Conservation (phyloP, 768 basidiomycete genomes). For the Panaeolus cyanescens region DNA sequence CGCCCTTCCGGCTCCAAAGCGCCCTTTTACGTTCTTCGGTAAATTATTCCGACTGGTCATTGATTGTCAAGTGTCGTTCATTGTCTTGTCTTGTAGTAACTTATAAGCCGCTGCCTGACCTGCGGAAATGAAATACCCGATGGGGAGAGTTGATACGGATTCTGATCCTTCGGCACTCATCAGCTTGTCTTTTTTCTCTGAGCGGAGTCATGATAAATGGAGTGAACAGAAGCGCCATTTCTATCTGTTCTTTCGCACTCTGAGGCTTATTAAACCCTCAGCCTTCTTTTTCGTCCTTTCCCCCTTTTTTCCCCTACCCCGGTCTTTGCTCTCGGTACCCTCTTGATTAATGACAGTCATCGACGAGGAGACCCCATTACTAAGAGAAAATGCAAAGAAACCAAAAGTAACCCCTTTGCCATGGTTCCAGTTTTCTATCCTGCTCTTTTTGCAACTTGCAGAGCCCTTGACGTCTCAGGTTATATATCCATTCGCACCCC, state of each 20-base stretch:
- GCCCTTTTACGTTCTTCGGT: neutral
- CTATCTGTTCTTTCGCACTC: neutral
- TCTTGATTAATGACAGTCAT: neutral
- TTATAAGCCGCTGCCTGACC: neutral
- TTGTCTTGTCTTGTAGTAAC: no score
- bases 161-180: neutral
- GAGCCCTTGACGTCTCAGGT: constrained; percentile 77
- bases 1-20: neutral
- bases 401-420: constrained; percentile 55
- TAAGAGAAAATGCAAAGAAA: constrained; percentile 23
- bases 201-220: neutral
- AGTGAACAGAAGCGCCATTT: neutral
- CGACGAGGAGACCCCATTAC: neutral
- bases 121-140: neutral
- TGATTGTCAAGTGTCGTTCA: no score
- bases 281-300: neutral
- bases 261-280: neutral
- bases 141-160: neutral
- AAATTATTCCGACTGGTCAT: neutral
- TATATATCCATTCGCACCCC: constrained; percentile 73
- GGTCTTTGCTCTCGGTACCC: neutral
- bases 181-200: neutral
- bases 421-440: constrained; percentile 64
- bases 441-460: constrained; percentile 70
- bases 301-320: neutral